Percentiles rank a stretch among this genome's conserved stretches.
phyloP scores from a whole-genome alignment of 257 asterid species.

The Sherardia arvensis region DNA sequence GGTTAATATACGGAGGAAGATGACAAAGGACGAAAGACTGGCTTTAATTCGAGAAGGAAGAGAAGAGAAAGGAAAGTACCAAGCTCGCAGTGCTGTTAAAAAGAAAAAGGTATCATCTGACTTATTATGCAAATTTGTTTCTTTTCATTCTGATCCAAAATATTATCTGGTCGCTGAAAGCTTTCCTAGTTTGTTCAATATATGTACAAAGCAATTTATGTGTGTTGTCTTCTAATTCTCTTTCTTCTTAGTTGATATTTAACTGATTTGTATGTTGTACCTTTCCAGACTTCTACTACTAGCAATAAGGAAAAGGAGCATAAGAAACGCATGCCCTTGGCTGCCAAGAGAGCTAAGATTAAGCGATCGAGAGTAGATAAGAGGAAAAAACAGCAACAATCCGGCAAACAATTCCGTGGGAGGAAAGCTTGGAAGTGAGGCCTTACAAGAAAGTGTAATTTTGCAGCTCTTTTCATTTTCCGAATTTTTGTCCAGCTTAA shows the following conservation, averaged over 20 bases:
- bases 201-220: not conserved
- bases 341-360: constrained; percentile 53
- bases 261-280: not conserved
- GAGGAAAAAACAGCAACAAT: constrained; percentile 30
- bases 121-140: not conserved
- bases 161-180: not conserved
- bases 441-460: not conserved
- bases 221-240: not conserved
- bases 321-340: constrained; percentile 67
- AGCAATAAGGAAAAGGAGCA: constrained; percentile 77
- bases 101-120: constrained; percentile 48
- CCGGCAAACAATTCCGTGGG: constrained; percentile 80
- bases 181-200: not conserved
- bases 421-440: constrained; percentile 89
- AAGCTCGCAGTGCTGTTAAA: constrained; percentile 50
- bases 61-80: constrained; percentile 72
- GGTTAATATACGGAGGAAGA: constrained; percentile 68
- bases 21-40: constrained; percentile 60
- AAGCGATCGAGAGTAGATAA: constrained; percentile 37
- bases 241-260: not conserved
- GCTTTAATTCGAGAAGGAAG: constrained; percentile 57
- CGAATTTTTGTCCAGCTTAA: not conserved
- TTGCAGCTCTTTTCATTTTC: not conserved
- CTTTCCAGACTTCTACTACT: constrained; percentile 62
- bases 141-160: not conserved